Evolutionary conservation across 1,284 basidiomycete genomes (phyloP), one percentile per base, ranked within the genome.

Genomic region (Phaffia rhodozyma): DNA sequence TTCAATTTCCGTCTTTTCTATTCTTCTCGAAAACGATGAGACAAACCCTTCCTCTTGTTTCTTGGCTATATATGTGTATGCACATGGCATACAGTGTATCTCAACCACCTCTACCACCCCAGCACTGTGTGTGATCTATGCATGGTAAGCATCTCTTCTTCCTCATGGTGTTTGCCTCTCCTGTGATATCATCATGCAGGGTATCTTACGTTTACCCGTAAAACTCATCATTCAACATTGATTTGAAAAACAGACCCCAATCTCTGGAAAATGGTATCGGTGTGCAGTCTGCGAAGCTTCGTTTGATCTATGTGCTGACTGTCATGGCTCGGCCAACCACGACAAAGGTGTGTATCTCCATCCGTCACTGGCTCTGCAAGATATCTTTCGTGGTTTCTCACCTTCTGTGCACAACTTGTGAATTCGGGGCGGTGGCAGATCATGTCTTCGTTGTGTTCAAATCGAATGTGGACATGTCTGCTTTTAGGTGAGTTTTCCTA

Each of bases 381-480:
- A 16, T 57, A 25, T 57, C 34, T n/a, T 16, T 23, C 18, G 5
- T 52, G 38, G 9, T 6, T 30, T 30, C 23, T 49, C 54, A 30
- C 23, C 38, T n/a, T 20, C 29, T 47, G n/a, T n/a, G 5, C 27
- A 29, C 54, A 30, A 18, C 27, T 47, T 9, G 21, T 47, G 27
- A 9, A 43, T 59, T 11, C 32, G 7, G n/a, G 38, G 38, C 38
- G 38, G 13, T 43, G 2, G 16, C 16, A 43, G 50, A 58, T n/a
- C 29, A 68, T 74, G 75, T 89, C 51, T 93, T 92, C 75, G 78
- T 91, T 34, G 86, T 89, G 11, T 87, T 93, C 78, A 93, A 94
- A 75, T 83, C 87, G 1, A 77, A 80, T 55, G 87, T 89, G 3
- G 63, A 65, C 25, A 65, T 65, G 63, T 50, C 50, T 32, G 27